A percentile compares a stretch with the other conserved stretches of the same genome.
Conservation (phyloP, 305 asterid species). For the Petunia hybrid region DNA sequence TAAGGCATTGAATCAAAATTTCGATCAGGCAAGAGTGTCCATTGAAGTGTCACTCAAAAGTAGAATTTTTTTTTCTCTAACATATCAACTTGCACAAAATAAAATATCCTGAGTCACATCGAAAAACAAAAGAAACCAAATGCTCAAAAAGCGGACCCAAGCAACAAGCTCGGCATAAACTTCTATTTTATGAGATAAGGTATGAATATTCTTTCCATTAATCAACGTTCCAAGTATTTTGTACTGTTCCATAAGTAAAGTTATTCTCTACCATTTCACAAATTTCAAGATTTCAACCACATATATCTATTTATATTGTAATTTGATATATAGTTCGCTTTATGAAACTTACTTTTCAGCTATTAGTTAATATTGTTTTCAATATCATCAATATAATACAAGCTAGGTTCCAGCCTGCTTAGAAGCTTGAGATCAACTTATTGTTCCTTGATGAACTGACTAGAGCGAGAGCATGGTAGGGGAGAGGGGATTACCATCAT, state of each 20-base stretch:
- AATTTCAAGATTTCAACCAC: not conserved
- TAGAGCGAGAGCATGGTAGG: conserved; percentile 3
- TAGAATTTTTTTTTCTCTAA: not conserved
- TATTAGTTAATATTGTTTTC: conserved; percentile 24
- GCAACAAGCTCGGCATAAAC: not conserved
- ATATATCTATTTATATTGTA: not conserved
- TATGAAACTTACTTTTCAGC: conserved; percentile 15
- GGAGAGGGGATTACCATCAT: conserved; percentile 44
- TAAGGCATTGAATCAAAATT: not conserved
- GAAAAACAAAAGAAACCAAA: not conserved
- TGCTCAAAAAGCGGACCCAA: conserved; percentile 1
- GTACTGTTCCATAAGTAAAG: conserved; percentile 1
- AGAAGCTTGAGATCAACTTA: not conserved
- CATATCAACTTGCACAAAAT: not conserved
- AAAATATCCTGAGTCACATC: not conserved
- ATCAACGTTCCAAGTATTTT: not conserved
- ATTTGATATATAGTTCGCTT: not conserved
- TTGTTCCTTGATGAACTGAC: not conserved
- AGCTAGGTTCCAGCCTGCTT: conserved; percentile 5
- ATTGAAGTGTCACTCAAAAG: not conserved
- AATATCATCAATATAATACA: conserved; percentile 2
- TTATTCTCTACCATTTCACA: conserved; percentile 10
- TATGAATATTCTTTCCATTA: conserved; percentile 6
- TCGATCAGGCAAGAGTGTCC: conserved; percentile 21
- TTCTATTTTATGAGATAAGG: not conserved